These are phyloP conservation scores for Suhomyces xylopsoci DNA, from an alignment of 805 yeast species.

Conservation along the genomic window DNA sequence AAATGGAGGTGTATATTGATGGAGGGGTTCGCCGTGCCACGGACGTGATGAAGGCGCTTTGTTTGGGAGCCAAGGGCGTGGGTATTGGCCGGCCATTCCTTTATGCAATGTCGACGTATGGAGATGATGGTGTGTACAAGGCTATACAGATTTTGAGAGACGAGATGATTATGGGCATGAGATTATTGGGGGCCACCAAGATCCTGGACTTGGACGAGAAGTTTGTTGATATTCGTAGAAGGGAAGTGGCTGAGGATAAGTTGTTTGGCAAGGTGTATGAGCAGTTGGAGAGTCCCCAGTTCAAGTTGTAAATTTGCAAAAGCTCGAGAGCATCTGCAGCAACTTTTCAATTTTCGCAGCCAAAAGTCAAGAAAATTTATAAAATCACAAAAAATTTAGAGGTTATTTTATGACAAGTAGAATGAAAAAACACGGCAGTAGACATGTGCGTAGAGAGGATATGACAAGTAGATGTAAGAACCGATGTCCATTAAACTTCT, in stretches of 20 bases:
- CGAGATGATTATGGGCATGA: slow-evolving; percentile 64
- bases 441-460: too few species aligned
- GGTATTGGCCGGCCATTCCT: slow-evolving; percentile 77
- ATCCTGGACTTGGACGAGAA: slow-evolving; percentile 33
- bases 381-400: too few species aligned
- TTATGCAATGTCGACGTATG: slow-evolving; percentile 77
- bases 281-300: slow-evolving; percentile 46
- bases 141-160: slow-evolving; percentile 61
- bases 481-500: too few species aligned
- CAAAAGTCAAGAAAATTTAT: too few species aligned
- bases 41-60: slow-evolving; percentile 72
- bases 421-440: too few species aligned
- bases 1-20: slow-evolving; percentile 64
- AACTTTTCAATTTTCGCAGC: too few species aligned
- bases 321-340: too few species aligned
- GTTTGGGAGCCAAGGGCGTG: slow-evolving; percentile 72
- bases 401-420: too few species aligned
- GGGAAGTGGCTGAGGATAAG: slow-evolving; percentile 51
- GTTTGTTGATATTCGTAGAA: slow-evolving; percentile 30
- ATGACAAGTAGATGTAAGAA: too few species aligned
- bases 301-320: slow-evolving; percentile 5
- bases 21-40: slow-evolving; percentile 80
- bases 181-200: slow-evolving; percentile 56
- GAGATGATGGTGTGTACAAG: slow-evolving; percentile 66
- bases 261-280: slow-evolving; percentile 56